phyloP scores from a whole-genome alignment of 805 yeast genomes.

The Hanseniaspora meyeri region DNA sequence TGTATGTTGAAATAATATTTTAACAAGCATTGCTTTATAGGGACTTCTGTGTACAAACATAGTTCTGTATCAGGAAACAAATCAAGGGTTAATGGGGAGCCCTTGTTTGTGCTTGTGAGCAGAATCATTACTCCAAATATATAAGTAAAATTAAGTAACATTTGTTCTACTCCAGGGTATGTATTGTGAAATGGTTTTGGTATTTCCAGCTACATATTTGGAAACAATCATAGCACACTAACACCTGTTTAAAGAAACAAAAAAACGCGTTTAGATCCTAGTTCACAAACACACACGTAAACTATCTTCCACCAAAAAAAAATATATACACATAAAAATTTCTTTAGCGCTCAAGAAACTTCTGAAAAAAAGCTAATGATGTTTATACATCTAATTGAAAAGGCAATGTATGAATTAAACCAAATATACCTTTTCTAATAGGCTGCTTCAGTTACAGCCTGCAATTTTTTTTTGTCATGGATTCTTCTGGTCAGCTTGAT shows the following conservation, averaged over 20 bases:
- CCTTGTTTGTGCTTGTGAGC: neutral
- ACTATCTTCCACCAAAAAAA: neutral
- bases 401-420: neutral
- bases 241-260: no score
- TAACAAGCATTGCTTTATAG: conserved; percentile 56
- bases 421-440: no score
- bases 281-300: neutral
- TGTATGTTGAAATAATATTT: conserved; percentile 27
- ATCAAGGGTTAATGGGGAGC: conserved; percentile 25
- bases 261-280: neutral
- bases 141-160: neutral
- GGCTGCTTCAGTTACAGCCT: no score
- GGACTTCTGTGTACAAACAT: conserved; percentile 22
- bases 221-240: no score
- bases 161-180: neutral
- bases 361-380: neutral
- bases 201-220: neutral
- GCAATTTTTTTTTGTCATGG: neutral
- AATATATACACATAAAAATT: no score
- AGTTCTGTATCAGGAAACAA: conserved; percentile 19
- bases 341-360: neutral
- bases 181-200: no score
- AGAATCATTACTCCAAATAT: neutral
- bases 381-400: neutral
- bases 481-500: neutral